Evolutionary conservation across 352 stramenopile species (phyloP).

Genomic region (Phytopythium kandeliae): DNA sequence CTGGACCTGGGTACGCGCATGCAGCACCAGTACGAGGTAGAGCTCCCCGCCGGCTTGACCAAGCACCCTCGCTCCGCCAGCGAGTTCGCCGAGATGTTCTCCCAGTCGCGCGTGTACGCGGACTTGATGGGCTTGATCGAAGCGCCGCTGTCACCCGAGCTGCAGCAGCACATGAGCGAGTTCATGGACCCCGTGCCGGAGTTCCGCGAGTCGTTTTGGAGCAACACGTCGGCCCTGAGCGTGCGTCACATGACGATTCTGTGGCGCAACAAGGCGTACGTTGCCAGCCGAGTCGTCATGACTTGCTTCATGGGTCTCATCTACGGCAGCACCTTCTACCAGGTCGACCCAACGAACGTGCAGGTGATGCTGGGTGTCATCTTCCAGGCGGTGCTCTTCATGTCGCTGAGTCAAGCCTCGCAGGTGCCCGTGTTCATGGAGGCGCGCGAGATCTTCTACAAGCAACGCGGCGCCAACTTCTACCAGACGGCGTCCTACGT

Average conservation of each 20-base stretch:
- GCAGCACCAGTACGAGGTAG: conserved; percentile 31
- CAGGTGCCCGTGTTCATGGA: conserved; percentile 74
- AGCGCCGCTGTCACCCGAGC: conserved; percentile 12
- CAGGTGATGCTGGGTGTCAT: conserved; percentile 64
- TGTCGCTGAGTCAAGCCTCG: conserved; percentile 64
- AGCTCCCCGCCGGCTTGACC: conserved; percentile 8
- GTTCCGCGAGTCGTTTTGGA: conserved; percentile 13
- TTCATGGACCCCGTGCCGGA: conserved; percentile 14
- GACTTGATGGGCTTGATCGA: conserved; percentile 12
- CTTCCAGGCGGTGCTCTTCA: conserved; percentile 78
- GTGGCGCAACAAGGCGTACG: conserved; percentile 20
- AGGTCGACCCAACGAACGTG: conserved; percentile 28
- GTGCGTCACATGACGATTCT: conserved; percentile 44
- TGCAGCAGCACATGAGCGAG: conserved; percentile 10
- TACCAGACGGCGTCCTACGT: conserved; percentile 69
- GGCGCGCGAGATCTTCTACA: conserved; percentile 63
- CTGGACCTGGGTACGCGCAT: conserved; percentile 29
- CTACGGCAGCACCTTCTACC: conserved; percentile 39
- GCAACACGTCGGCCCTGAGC: conserved; percentile 13
- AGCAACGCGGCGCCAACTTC: conserved; percentile 69
- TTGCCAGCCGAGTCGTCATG: conserved; percentile 15
- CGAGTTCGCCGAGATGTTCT: conserved; percentile 35
- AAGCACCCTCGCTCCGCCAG: conserved; percentile 13
- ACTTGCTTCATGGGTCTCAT: conserved; percentile 38
- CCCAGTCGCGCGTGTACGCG: conserved; percentile 16